phyloP scores from a whole-genome alignment of 306 rosid genomes.

The Glycyrrhiza uralensis region DNA sequence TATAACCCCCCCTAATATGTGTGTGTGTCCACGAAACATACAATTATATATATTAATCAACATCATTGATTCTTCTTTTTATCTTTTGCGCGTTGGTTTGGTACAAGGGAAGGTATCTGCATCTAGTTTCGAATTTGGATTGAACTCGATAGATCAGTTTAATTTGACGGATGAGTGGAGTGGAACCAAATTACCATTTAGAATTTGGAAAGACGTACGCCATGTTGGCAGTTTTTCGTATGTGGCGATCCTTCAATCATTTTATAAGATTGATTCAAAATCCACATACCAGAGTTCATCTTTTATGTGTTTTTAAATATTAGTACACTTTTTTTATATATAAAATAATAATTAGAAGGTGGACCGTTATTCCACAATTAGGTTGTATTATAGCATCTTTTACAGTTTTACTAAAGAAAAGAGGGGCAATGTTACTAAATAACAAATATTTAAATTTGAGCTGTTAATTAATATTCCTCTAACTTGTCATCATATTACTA shows the following conservation, averaged over 20 bases:
- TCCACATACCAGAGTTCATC: neutral
- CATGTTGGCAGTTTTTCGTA: neutral
- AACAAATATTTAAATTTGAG: too few relatives aligned
- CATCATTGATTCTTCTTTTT: constrained; percentile 10
- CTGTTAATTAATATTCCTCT: too few relatives aligned
- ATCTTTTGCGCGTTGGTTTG: constrained; percentile 20
- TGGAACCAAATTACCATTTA: too few relatives aligned
- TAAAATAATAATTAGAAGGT: neutral
- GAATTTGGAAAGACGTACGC: neutral
- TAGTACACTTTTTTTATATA: neutral
- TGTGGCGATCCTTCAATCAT: neutral
- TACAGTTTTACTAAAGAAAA: too few relatives aligned
- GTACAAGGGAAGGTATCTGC: neutral
- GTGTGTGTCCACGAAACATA: neutral
- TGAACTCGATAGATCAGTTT: too few relatives aligned
- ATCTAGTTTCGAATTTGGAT: neutral
- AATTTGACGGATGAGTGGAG: neutral
- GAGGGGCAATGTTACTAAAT: too few relatives aligned
- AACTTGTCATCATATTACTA: too few relatives aligned
- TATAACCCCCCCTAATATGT: neutral
- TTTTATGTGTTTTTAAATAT: neutral
- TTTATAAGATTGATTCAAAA: neutral
- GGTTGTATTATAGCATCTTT: too few relatives aligned
- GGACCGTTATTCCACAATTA: neutral
- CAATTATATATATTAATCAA: neutral